These are phyloP conservation scores for Chalciporus chontae DNA, from an alignment of 768 basidiomycete genomes.

Conservation along the genomic window DNA sequence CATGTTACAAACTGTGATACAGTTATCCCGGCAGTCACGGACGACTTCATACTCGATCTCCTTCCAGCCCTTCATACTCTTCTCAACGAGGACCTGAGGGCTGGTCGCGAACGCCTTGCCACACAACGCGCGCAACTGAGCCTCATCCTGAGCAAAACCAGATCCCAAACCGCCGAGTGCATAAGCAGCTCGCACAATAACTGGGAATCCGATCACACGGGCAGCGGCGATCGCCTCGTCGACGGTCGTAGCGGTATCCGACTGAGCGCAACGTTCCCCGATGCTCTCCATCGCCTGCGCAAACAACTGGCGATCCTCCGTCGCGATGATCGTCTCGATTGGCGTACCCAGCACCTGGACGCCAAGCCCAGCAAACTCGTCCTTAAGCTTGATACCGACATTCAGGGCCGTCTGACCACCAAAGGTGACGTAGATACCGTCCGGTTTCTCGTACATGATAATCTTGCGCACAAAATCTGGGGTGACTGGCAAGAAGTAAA, in stretches of 20 bases:
- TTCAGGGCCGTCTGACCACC: conserved; percentile 97
- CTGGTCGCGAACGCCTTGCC: conserved; percentile 96
- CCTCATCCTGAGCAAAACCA: conserved; percentile 94
- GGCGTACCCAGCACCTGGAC: conserved; percentile 95
- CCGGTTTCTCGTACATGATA: conserved; percentile 98
- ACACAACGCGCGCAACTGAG: conserved; percentile 84
- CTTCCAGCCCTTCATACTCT: conserved; percentile 99
- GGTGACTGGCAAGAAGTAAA: conserved; percentile 98
- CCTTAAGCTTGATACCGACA: conserved; percentile 96
- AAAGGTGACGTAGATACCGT: conserved; percentile 98
- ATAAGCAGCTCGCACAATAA: conserved; percentile 96
- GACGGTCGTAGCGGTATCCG: conserved; percentile 77
- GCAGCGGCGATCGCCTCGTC: conserved; percentile 87
- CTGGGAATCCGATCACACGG: conserved; percentile 82
- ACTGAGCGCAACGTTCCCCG: conserved; percentile 92
- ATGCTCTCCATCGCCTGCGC: conserved; percentile 93
- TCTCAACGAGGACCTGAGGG: conserved; percentile 98
- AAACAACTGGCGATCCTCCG: conserved; percentile 94
- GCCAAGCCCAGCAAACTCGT: conserved; percentile 88
- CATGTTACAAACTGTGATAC: conserved; percentile 99
- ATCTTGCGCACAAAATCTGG: conserved; percentile 97
- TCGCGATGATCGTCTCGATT: conserved; percentile 95
- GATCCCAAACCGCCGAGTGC: conserved; percentile 94
- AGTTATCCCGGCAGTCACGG: conserved; percentile 95
- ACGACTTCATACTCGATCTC: conserved; percentile 99